Percentiles rank a stretch among this genome's conserved stretches.
Conservation (phyloP, 129 eudicot genomes). For the Lonicera japonica region DNA sequence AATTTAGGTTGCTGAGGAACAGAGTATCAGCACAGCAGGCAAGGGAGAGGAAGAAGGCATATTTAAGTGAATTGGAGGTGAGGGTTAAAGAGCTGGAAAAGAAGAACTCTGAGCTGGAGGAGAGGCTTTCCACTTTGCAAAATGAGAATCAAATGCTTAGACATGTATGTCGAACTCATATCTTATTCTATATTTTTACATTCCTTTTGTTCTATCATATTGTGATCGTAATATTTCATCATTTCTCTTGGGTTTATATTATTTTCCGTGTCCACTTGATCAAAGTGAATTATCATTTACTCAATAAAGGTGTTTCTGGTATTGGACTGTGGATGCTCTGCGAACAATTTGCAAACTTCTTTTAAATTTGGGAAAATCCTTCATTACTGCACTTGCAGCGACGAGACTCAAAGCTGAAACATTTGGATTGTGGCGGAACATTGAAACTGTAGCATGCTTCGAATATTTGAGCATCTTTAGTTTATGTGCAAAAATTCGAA, state of each 20-base stretch:
- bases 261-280: not conserved
- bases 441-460: no score
- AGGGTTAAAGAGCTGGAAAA: conserved; percentile 87
- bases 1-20: conserved; percentile 72
- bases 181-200: not conserved
- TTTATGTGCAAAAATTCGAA: no score
- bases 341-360: no score
- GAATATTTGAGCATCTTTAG: no score
- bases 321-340: no score
- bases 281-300: no score
- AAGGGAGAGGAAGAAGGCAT: conserved; percentile 96
- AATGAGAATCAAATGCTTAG: conserved; percentile 98
- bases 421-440: no score
- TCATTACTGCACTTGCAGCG: no score
- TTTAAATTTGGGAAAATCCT: no score
- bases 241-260: no score
- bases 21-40: conserved; percentile 99
- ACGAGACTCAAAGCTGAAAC: no score
- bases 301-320: no score
- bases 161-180: conserved; percentile 45
- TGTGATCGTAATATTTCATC: not conserved
- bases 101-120: conserved; percentile 84
- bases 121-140: conserved; percentile 84
- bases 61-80: conserved; percentile 68
- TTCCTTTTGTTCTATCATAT: not conserved